Percentiles rank a stretch among this genome's conserved stretches.
These are phyloP conservation scores for Coniochaeta sp. DNA, from an alignment of 2,329 filamentous ascomycete genomes.

Conservation along the genomic window DNA sequence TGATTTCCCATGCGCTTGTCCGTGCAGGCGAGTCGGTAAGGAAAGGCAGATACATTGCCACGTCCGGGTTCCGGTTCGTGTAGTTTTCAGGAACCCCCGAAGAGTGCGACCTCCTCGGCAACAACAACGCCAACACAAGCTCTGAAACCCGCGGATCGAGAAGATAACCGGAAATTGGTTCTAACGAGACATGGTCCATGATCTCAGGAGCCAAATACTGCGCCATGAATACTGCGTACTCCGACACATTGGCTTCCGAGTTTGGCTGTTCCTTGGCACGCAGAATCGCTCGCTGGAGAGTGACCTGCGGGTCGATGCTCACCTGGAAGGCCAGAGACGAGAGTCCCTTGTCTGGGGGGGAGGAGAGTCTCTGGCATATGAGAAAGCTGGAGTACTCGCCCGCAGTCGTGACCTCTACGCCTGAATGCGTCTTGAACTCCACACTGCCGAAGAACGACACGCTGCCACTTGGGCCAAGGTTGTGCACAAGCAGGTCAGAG, in stretches of 20 bases:
- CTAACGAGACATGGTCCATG: background rate
- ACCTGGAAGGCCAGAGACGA: constrained; percentile 23
- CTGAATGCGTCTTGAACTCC: constrained; percentile 18
- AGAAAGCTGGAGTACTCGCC: constrained; percentile 13
- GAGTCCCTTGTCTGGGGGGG: constrained; percentile 15
- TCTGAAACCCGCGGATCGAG: constrained; percentile 22
- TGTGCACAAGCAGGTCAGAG: constrained; percentile 74
- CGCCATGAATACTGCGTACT: constrained; percentile 18
- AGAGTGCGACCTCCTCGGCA: constrained; percentile 4
- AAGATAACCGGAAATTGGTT: background rate
- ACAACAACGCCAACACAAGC: constrained; percentile 5
- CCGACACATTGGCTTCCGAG: constrained; percentile 6
- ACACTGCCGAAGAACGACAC: constrained; percentile 66
- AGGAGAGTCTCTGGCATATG: constrained; percentile 16
- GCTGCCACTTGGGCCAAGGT: constrained; percentile 52
- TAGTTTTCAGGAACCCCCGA: constrained; percentile 4
- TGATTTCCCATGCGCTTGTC: constrained; percentile 31
- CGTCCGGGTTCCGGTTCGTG: constrained; percentile 10
- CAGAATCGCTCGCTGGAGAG: constrained; percentile 14
- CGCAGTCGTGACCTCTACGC: constrained; percentile 8
- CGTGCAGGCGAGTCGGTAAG: constrained; percentile 29
- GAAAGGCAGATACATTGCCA: constrained; percentile 30
- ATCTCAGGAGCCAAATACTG: constrained; percentile 15
- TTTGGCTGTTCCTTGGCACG: constrained; percentile 12
- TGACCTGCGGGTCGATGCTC: constrained; percentile 15